These are phyloP conservation scores for Globisporangium emineosum DNA, from an alignment of 352 stramenopile genomes.

Conservation along the genomic window DNA sequence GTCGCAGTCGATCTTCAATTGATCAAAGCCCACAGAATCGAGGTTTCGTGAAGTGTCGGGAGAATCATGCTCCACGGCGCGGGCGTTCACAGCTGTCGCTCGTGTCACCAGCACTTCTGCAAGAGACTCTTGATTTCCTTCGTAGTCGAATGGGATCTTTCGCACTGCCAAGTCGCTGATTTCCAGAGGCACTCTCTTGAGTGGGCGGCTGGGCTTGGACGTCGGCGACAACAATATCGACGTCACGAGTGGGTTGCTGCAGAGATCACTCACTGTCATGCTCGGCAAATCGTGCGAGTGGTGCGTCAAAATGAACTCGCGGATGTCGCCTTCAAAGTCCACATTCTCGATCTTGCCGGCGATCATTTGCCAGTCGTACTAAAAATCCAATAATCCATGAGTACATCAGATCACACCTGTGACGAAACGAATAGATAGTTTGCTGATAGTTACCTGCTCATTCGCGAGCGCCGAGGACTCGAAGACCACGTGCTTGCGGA, in stretches of 20 bases:
- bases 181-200: constrained; percentile 52
- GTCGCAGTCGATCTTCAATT: constrained; percentile 21
- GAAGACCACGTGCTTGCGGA: constrained; percentile 84
- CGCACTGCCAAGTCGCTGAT: constrained; percentile 62
- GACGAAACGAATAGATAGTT: neutral
- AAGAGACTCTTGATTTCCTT: constrained; percentile 53
- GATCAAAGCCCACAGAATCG: neutral
- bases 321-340: constrained; percentile 64
- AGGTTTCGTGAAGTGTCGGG: neutral
- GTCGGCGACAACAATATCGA: constrained; percentile 39
- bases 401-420: neutral
- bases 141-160: constrained; percentile 56
- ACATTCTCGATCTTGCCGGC: constrained; percentile 69
- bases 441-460: constrained; percentile 46
- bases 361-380: constrained; percentile 88
- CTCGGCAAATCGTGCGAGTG: constrained; percentile 29
- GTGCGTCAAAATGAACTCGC: constrained; percentile 58
- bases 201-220: constrained; percentile 40
- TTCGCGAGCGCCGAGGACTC: constrained; percentile 79
- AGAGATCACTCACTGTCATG: constrained; percentile 73
- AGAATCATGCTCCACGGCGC: neutral
- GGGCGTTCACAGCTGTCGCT: neutral
- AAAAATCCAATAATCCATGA: neutral
- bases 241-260: constrained; percentile 29
- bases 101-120: constrained; percentile 38